Evolutionary conservation across 306 rosid species (phyloP), one percentile per base, ranked within the genome.

Genomic region (Lathyrus oleraceus): DNA sequence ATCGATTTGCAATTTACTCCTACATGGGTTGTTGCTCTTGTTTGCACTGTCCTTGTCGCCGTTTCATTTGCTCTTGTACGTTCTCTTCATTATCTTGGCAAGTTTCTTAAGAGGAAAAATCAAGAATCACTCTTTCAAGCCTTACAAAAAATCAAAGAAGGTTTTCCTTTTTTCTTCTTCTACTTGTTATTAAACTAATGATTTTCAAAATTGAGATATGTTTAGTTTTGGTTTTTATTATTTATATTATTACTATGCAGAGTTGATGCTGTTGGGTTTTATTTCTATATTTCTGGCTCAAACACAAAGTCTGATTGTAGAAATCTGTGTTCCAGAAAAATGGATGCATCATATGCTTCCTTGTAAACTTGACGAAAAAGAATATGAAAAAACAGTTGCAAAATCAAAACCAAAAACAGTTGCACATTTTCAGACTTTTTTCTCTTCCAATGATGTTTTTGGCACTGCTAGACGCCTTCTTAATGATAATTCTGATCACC

Each of bases 261-360:
- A 93, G 85, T 59, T 93, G 77, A 93, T 90, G 97, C 69, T 93
- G 61, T 47, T 93, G 90, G 98, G 97, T 2, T 94, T 94, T 45
- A 94, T 90, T 51, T 94, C 97, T 32, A 87, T 94, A 67, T 82
- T 94, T 14, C 87, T 94, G 76, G 81, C 97, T 10, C 90, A 90
- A 16, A 69, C 81, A 16, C 94, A 88, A 59, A 86, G 81, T 42
- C 40, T 77, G 53, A 87, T 94, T 14, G 61, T 82, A 57, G 88
- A 85, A 79, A 65, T 88, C 13, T 94, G 98, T 59, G 87, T 88
- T 36, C 64, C 79, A 0, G 20, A 5, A 72, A 16, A 62, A 38
- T 17, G 75, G 65, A 78, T 79, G 8, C 69, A 14, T 20, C 89
- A 94, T 43, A 67, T 82, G 85, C 90, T 94, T 28, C 99, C 99